Base-by-base conservation (phyloP, 2,329 filamentous ascomycete genomes). In the Penicillium sclerotigenum region DNA sequence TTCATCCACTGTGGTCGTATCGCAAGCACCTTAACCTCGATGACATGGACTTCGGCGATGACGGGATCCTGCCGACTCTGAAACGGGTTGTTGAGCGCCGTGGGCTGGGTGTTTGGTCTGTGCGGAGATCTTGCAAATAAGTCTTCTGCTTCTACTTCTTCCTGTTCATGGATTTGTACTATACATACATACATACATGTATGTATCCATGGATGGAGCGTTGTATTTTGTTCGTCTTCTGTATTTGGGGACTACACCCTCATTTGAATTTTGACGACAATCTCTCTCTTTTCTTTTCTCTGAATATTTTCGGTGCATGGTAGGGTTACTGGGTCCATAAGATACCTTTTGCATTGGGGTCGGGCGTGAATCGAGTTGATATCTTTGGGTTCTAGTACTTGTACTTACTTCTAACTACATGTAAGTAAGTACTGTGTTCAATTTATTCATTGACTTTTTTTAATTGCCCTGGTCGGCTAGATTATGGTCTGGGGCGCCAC, bases 31-130 rank as follows among this genome's bases (percentile, higher is more conserved):
- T 82, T 45, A 81, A 80, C 56, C 65, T 82, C 18, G 80, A 82
- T 61, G 80, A 81, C 66, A 63, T 82, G 57, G 79, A 82, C 60
- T 77, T 81, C 56, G 78, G 67, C 11, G 71, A 73, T 14, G 80
- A 81, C 42, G 80, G 80, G 4, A 58, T 82, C 20, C 26, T 73
- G n/a, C 59, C 68, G 4, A 81, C 80, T 3, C 47, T 81, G 40
- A 65, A 59, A 20, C 70, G 79, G 26, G 77, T 81, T 3, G 60
- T 81, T 34, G 79, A 79, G 1, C 71, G 78, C 53, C 74, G 78
- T 40, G 80, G 80, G 1, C 60, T 82, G 56, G 73, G 69, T n/a
- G 74, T 81, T 42, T 81, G 79, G 79, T 73, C 70, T 60, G 76
- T 79, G 29, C 67, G 70, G 41, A 63, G 70, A 45, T 57, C 63